phyloP scores from a whole-genome alignment of 495 filamentous ascomycete species.

The Lineolata rhizophorae region DNA sequence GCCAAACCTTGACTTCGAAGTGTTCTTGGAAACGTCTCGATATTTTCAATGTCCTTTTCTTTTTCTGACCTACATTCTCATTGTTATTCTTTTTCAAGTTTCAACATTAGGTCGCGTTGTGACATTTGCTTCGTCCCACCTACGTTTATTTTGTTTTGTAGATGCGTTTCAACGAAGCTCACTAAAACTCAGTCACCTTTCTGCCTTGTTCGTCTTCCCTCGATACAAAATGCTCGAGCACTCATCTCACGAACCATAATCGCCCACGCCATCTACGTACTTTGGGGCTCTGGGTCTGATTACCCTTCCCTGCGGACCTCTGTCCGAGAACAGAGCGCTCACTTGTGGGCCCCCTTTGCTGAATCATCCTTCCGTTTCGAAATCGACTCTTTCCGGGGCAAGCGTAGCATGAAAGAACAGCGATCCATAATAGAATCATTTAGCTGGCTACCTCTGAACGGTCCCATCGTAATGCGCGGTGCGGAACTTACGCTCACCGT shows the following conservation, averaged over 20 bases:
- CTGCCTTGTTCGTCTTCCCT: conserved; percentile 49
- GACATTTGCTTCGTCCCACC: not conserved
- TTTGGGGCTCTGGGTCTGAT: conserved; percentile 56
- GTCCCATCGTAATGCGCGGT: conserved; percentile 48
- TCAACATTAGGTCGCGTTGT: not conserved
- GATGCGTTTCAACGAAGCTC: no score
- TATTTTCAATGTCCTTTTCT: conserved; percentile 1
- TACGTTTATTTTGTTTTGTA: no score
- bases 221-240: conserved; percentile 37
- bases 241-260: conserved; percentile 62
- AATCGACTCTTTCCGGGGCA: conserved; percentile 54
- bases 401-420: conserved; percentile 35
- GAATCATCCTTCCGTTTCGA: conserved; percentile 55
- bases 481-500: conserved; percentile 55
- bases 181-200: conserved; percentile 91
- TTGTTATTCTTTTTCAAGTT: not conserved
- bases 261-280: conserved; percentile 58
- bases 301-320: conserved; percentile 51
- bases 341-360: conserved; percentile 43
- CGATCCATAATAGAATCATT: conserved; percentile 59
- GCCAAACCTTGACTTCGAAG: conserved; percentile 4
- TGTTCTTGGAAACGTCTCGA: not conserved
- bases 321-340: conserved; percentile 29
- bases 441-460: conserved; percentile 50
- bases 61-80: conserved; percentile 2